Base-by-base conservation (phyloP, 192 early-diverging fungal genomes). In the Backusella australiensis region DNA sequence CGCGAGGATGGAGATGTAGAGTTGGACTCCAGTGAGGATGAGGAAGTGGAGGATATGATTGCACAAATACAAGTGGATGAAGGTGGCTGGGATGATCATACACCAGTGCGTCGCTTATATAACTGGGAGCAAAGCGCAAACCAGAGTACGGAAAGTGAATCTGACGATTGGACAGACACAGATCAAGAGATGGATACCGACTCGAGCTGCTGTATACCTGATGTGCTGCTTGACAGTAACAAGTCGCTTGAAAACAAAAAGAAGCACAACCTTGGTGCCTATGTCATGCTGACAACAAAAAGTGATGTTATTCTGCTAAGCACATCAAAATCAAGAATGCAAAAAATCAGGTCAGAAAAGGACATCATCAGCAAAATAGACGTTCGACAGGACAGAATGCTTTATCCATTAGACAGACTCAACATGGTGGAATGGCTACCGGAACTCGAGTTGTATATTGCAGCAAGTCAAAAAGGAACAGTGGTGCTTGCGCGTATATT, bases 371-470 rank as follows among this genome's bases (percentile, higher is more conserved):
- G 46, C 17, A 75, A 75, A 26, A 46, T 81, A 23, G 80, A 81
- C 68, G 39, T 81, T 19, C 76, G 80, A 6, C 46, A 69, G 0
- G 80, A 78, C 34, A 36, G 59, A 67, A 11, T 75, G 29, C 46
- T 78, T 15, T 32, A 29, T 21, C 9, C 36, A 14, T 49, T 81
- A 14, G 80, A 81, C 49, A 23, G 80, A 46, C 41, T 81, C 4
- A 72, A 72, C 52, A 53, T 81, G 42, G 63, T 78, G 14, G 80
- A 81, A 67, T 81, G 80, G 80, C 36, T 81, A 42, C 76, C 80
- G 4, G 80, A 81, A 17, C 29, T 81, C 67, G 80, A 81, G 41
- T 21, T 81, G 12, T 67, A 59, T 34, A 42, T 81, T 34, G 46
- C 66, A 1, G 80, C 73, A 3, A 75, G 73, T 34, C 80, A 81